These are phyloP conservation scores for Coprinopsis sp. DNA, from an alignment of 768 basidiomycete species.

Conservation along the genomic window DNA sequence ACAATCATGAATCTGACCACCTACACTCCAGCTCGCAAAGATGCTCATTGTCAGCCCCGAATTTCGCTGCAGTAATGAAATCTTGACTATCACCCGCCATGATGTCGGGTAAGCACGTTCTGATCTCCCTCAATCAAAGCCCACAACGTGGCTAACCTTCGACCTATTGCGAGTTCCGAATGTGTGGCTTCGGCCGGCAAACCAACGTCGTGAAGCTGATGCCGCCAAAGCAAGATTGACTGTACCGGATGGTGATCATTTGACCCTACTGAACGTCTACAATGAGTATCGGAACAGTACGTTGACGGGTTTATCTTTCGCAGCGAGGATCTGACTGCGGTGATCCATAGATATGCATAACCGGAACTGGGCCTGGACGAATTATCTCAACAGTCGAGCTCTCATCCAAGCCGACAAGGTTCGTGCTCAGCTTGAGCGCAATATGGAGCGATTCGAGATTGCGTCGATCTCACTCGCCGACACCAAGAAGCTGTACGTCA, in stretches of 20 bases:
- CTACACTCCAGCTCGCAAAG: constrained; percentile 81
- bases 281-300: constrained; percentile 84
- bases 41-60: constrained; percentile 93
- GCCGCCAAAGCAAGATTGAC: constrained; percentile 83
- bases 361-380: constrained; percentile 86
- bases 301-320: constrained; percentile 17
- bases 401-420: constrained; percentile 93
- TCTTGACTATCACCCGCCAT: constrained; percentile 93
- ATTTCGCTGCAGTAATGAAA: constrained; percentile 94
- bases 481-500: constrained; percentile 63
- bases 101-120: constrained; percentile 73
- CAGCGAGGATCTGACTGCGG: neutral
- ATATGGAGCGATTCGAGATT: constrained; percentile 88
- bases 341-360: constrained; percentile 66
- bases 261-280: constrained; percentile 92
- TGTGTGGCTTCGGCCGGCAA: constrained; percentile 90
- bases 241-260: constrained; percentile 94
- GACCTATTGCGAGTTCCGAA: constrained; percentile 62
- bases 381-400: constrained; percentile 81
- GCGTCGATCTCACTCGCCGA: constrained; percentile 66
- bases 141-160: neutral
- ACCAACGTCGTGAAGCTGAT: constrained; percentile 86
- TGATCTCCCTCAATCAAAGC: neutral
- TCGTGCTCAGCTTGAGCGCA: constrained; percentile 79
- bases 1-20: constrained; percentile 3